These are phyloP conservation scores for Fusarium sp. DNA, from an alignment of 2,329 filamentous ascomycete genomes.

Conservation along the genomic window DNA sequence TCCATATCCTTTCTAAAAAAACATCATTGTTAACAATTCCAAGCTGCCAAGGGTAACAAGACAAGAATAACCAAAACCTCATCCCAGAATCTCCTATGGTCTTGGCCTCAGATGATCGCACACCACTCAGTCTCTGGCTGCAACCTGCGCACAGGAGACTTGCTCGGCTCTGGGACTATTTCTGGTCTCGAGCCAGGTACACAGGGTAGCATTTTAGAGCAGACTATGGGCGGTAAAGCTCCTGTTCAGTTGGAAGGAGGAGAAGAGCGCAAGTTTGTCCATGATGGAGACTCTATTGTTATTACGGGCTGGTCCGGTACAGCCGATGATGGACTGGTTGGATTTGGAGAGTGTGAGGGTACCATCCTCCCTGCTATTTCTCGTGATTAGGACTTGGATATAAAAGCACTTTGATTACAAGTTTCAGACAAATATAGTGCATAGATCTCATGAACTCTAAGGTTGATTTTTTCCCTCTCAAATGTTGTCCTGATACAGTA, in stretches of 20 bases:
- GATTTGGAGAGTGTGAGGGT: constrained; percentile 40
- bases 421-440: too few relatives aligned
- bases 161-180: constrained; percentile 84
- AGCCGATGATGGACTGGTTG: constrained; percentile 26
- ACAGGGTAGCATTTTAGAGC: constrained; percentile 79
- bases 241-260: constrained; percentile 72
- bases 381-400: too few relatives aligned
- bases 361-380: constrained; percentile 11
- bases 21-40: fast-evolving
- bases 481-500: too few relatives aligned
- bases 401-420: too few relatives aligned
- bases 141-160: constrained; percentile 78
- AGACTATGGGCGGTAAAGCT: constrained; percentile 76
- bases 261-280: constrained; percentile 56
- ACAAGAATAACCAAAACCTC: constrained; percentile 46
- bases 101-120: constrained; percentile 86
- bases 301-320: constrained; percentile 38
- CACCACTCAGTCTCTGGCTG: constrained; percentile 85
- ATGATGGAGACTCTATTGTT: constrained; percentile 40
- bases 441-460: too few relatives aligned
- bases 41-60: constrained; percentile 52
- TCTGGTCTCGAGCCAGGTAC: constrained; percentile 72
- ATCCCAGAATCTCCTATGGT: constrained; percentile 73
- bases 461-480: too few relatives aligned
- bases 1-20: too few relatives aligned